These are phyloP conservation scores for Prunus salicina DNA, from an alignment of 306 rosid species.

Conservation along the genomic window DNA sequence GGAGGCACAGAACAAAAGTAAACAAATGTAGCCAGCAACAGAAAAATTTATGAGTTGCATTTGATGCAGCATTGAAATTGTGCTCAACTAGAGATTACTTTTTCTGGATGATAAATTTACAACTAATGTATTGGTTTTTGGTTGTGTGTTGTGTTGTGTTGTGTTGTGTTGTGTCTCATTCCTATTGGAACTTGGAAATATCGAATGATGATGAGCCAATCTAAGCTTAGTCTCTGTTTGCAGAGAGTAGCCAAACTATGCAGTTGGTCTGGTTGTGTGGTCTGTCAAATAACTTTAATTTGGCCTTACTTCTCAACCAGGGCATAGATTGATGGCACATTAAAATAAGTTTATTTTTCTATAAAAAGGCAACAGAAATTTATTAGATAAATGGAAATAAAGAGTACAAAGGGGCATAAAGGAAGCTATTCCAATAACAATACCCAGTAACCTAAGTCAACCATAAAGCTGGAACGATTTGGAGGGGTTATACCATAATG, in stretches of 20 bases:
- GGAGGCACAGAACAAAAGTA: conserved; percentile 7
- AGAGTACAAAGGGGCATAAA: no score
- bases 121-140: neutral
- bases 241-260: neutral
- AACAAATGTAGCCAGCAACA: neutral
- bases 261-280: neutral
- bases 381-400: no score
- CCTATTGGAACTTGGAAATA: neutral
- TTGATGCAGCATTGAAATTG: neutral
- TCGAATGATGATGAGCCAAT: neutral
- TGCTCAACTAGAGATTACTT: neutral
- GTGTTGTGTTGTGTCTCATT: neutral
- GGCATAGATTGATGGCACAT: neutral
- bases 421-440: no score
- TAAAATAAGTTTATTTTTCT: no score
- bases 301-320: neutral
- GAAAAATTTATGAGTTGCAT: neutral
- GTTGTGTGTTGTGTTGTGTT: neutral
- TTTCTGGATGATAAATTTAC: neutral
- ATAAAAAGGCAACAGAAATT: no score
- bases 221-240: neutral
- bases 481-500: no score
- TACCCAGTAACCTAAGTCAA: no score
- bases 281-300: neutral
- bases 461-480: no score